Base-by-base conservation (phyloP, 164 flowering plant genomes). In the Malania oleifera region DNA sequence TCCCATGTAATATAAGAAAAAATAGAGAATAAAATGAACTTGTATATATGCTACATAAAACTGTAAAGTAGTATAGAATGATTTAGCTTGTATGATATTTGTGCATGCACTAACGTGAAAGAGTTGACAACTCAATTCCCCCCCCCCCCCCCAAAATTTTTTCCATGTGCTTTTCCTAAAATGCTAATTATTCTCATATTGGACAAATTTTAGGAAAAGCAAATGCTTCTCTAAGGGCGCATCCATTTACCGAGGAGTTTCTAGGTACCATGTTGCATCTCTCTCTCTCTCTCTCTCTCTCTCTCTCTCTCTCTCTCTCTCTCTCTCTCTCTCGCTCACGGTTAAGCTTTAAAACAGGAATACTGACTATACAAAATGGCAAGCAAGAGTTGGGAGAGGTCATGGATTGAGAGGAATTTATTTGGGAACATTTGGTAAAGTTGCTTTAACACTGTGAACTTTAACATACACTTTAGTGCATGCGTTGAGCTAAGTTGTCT, bases 371-470 rank as follows among this genome's bases (percentile, higher is more conserved):
- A 46, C 54, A 22, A 62, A 56, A 67, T 62, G 71, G 71, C 62
- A 56, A 62, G 71, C 71, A 4, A 56, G 62, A 40, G 9, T 59
- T 3, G 60, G 64, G 12, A 54, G 49, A 47, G 69, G 61, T 1
- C 62, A 23, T 29, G 52, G 44, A 6, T 0, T 15, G 35, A 24
- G 40, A 29, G 61, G 53, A 9, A 41, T 51, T 14, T 59, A 54
- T 56, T 24, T 67, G 28, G 71, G 71, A 49, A 56, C 63, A 29
- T 67, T 61, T 46, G 56, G 71, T 67, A 24, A 55, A n/a, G n/a
- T n/a, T n/a, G n/a, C n/a, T n/a, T n/a, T n/a, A n/a, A n/a, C n/a
- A n/a, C n/a, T n/a, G n/a, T n/a, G n/a, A n/a, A n/a, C n/a, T n/a
- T n/a, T n/a, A n/a, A n/a, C n/a, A n/a, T n/a, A n/a, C n/a, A n/a